Base-by-base conservation (phyloP, 2,329 filamentous ascomycete species). In the Clarireedia homoeocarpa region DNA sequence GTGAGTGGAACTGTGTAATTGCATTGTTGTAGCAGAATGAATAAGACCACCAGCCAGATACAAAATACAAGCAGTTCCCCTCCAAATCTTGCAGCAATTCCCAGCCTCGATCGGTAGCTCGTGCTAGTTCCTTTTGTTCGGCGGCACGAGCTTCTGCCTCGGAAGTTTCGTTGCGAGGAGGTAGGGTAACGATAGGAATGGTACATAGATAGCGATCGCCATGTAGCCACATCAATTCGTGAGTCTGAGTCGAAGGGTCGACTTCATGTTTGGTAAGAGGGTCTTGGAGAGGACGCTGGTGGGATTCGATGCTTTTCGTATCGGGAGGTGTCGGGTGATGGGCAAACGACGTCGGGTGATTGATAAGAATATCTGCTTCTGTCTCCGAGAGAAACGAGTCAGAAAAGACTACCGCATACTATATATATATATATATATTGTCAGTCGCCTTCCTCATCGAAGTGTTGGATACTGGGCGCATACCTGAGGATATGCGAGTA, bases 41-140 rank as follows among this genome's bases (percentile, higher is more conserved):
- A 68, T 89, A 89, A 55, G 82, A 85, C 86, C 86, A 89, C 85
- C 85, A 89, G 2, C 85, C 85, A 12, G 80, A 83, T 24, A 85
- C 74, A 69, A 83, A 88, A 69, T 87, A 89, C 62, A 89, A 77
- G 71, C 86, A 89, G 53, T 79, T 79, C 1, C 80, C 84, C 59
- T 86, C 78, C 77, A 89, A 81, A 51, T 81, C 83, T 58, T 80
- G 75, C 7, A 89, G 72, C 34, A 89, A 72, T 67, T 89, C 84
- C 73, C 84, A 81, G 0, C 85, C 86, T 24, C 83, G 78, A 57
- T 84, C 79, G 9, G 82, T 84, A 5, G 86, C 86, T 48, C 83
- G 79, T 36, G 81, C 78, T 4, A 89, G 73, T 69, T 89, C 86
- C 66, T 82, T 83, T 67, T 83, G 77, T 62, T 86, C 78, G 38